Base-by-base conservation (phyloP, 2,329 filamentous ascomycete genomes). In the Phyllosticta citriasiana region DNA sequence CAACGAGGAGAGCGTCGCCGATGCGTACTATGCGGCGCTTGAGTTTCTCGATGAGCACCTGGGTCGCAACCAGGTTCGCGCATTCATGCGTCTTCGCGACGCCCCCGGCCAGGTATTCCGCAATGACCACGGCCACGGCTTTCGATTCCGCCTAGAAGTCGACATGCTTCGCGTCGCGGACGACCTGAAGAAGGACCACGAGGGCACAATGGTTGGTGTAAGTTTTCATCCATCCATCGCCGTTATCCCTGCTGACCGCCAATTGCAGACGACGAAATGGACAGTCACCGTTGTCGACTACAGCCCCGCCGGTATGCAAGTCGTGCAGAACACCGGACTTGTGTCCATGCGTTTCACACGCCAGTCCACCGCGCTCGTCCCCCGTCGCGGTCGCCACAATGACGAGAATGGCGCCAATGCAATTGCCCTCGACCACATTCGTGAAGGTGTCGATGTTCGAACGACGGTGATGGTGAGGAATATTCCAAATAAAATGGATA, bases 401-500 rank as follows among this genome's bases (percentile, higher is more conserved):
- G 47, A 61, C 8, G 57, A 53, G 7, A 70, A 72, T 40, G 67
- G 69, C 57, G 69, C 73, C 60, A 77, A 79, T 65, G 68, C 67
- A 47, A 74, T 80, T 52, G 66, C 70, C 8, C 61, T 72, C 2
- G 64, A 70, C 25, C 69, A 69, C 47, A 77, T 80, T 60, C 58
- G 68, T 16, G 66, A 70, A n/a, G 78, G 78, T n/a, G 64, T 66
- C 4, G 78, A 80, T 64, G 74, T 79, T n/a, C 78, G 79, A 62
- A 80, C 78, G 1, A 80, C 78, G 0, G 89, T 97, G 65, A 97
- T 97, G 93, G 76, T 97, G 33, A 87, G 93, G 50, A 97, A 97
- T 72, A 93, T 97, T 54, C 93, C 93, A 1, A 96, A 96, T 76
- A 91, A 92, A 68, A 86, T 96, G 84, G 91, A 67, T 85, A 78